phyloP scores from a whole-genome alignment of 2,329 filamentous ascomycete species.

The Neoscytalidium dimidiatum region DNA sequence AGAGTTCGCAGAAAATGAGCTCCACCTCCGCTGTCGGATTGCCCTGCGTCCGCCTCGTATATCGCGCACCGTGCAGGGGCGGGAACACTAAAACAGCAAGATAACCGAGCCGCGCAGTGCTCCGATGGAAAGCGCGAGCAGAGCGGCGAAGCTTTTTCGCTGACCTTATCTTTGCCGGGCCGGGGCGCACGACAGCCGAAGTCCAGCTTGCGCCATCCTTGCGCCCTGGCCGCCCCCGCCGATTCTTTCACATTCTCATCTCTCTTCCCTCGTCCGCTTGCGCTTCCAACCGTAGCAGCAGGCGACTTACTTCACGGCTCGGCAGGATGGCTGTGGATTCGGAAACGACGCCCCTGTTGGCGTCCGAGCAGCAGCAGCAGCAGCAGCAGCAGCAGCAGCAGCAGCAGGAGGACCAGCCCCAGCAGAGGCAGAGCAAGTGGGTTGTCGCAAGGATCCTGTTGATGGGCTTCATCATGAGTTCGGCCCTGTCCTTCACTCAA shows the following conservation, averaged over 20 bases:
- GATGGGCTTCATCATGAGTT: conserved; percentile 61
- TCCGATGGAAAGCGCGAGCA: neutral
- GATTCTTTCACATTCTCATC: neutral
- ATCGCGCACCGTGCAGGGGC: neutral
- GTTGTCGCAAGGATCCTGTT: conserved; percentile 53
- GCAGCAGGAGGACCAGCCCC: neutral
- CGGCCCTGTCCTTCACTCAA: conserved; percentile 54
- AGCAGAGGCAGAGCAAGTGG: conserved; percentile 26
- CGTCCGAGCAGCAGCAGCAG: neutral
- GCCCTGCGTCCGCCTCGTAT: conserved; percentile 1
- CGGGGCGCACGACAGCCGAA: conserved; percentile 8
- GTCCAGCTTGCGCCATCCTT: neutral
- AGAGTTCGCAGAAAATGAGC: neutral
- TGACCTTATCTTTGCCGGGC: conserved; percentile 11
- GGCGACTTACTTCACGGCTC: neutral
- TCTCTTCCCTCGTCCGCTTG: conserved; percentile 4
- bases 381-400: neutral
- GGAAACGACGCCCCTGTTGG: conserved; percentile 24
- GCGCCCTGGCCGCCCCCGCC: neutral
- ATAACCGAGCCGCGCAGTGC: neutral
- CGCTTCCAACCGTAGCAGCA: too few species aligned
- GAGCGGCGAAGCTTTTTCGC: neutral
- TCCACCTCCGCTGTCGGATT: neutral
- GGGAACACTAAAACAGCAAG: neutral
- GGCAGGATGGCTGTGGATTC: neutral